phyloP scores from a whole-genome alignment of 2,329 filamentous ascomycete species.

The Phialophora chinensis region DNA sequence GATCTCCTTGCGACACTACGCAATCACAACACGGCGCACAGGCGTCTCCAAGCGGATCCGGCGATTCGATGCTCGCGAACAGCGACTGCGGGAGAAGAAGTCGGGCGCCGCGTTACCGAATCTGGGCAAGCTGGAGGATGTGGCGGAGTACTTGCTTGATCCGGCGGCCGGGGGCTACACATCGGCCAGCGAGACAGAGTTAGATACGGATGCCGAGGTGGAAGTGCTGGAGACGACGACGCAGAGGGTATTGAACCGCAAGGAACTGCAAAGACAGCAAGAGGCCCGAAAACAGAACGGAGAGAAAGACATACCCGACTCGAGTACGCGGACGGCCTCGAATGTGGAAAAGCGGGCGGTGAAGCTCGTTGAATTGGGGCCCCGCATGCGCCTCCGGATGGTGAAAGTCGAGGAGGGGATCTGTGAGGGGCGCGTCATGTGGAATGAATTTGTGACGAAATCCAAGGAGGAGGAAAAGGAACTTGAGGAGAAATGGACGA shows the following conservation, averaged over 20 bases:
- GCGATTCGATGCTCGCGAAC: conserved; percentile 83
- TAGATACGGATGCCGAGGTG: conserved; percentile 93
- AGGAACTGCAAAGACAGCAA: conserved; percentile 53
- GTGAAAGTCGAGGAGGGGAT: conserved; percentile 96
- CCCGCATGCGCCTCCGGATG: conserved; percentile 83
- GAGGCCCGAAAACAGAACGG: conserved; percentile 41
- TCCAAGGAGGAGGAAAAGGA: conserved; percentile 75
- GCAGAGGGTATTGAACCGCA: conserved; percentile 61
- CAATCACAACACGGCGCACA: conserved; percentile 86
- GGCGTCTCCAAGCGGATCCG: conserved; percentile 84
- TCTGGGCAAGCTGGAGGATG: conserved; percentile 86
- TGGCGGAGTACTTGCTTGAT: conserved; percentile 92
- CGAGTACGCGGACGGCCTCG: conserved; percentile 8
- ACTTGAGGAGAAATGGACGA: conserved; percentile 82
- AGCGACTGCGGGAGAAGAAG: conserved; percentile 71
- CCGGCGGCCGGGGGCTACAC: conserved; percentile 81
- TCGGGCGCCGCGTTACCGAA: conserved; percentile 70
- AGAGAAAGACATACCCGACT: conserved; percentile 46
- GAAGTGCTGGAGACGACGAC: conserved; percentile 70
- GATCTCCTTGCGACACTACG: conserved; percentile 89
- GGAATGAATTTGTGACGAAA: conserved; percentile 95
- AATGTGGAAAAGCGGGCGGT: conserved; percentile 83
- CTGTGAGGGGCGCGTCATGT: conserved; percentile 89
- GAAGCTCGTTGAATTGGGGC: conserved; percentile 89
- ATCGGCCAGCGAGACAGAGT: conserved; percentile 89